Percentiles rank a stretch among this genome's conserved stretches.
phyloP scores from a whole-genome alignment of 2,329 filamentous ascomycete genomes.

The Epichloe elymi region DNA sequence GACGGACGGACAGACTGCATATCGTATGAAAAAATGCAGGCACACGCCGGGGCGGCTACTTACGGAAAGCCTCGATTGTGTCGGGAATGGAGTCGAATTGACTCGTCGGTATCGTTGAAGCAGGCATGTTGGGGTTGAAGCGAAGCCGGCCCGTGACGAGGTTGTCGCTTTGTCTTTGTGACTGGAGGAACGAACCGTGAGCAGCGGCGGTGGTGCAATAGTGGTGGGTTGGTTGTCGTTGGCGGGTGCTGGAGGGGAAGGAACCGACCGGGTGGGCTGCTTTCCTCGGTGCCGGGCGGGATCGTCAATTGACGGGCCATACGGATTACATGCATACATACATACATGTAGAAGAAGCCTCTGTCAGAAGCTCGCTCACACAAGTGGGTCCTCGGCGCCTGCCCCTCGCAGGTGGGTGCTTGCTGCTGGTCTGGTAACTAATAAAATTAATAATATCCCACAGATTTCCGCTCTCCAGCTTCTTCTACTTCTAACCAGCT shows the following conservation, averaged over 20 bases:
- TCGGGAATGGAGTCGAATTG: constrained; percentile 55
- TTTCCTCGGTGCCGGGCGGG: no score
- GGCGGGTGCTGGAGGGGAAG: no score
- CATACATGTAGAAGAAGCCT: no score
- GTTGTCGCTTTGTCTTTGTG: neutral
- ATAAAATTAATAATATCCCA: no score
- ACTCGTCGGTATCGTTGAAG: constrained; percentile 33
- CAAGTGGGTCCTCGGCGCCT: neutral
- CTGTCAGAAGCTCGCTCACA: no score
- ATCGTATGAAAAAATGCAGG: neutral
- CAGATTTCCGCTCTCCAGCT: neutral
- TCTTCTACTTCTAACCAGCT: neutral
- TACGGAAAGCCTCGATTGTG: constrained; percentile 51
- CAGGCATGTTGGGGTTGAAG: constrained; percentile 34
- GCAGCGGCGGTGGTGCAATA: no score
- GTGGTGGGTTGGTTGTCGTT: no score
- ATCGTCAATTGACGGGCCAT: no score
- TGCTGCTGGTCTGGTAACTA: neutral
- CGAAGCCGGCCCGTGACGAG: neutral
- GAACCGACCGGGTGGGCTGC: no score
- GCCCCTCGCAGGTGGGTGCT: neutral
- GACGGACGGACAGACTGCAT: no score
- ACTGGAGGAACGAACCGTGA: no score
- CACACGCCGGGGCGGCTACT: constrained; percentile 14
- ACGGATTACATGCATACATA: no score